Base-by-base conservation (phyloP, 2,329 filamentous ascomycete species). In the Fusarium stilboides region DNA sequence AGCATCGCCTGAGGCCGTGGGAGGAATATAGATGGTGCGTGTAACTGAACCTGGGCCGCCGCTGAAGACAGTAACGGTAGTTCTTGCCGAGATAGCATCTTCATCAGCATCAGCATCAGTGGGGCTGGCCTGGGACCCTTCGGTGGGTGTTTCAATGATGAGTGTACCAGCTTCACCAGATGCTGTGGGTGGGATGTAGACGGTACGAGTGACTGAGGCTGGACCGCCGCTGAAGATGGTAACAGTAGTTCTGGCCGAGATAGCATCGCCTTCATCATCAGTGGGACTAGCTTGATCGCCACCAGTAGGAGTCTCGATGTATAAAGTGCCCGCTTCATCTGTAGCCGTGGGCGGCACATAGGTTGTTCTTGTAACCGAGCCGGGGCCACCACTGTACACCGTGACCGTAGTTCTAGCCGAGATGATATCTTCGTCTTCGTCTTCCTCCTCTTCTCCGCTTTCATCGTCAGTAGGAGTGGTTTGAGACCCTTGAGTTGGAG, bases 311-410 rank as follows among this genome's bases (percentile, higher is more conserved):
- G 53, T 65, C 15, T 64, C 53, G 10, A 65, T 45, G 5, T 53
- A 26, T 2, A 65, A 4, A 4, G 49, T 64, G 5, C 59, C 62
- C 1, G 46, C 31, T 15, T 64, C 46, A 0, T 46, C 52, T 5
- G 62, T 42, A 0, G 36, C 24, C 4, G 58, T 46, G 5, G 62
- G 58, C 8, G 59, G 42, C n/a, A 62, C 45, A 2, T 62, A 62
- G 1, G 52, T 39, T 2, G 59, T 62, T 6, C 28, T 59, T 0
- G 54, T 24, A 13, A 40, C 34, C 8, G 26, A 47, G 4, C n/a
- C 59, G 8, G 54, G 24, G 12, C 36, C 45, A 4, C 53, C 53
- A 17, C 39, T 43, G 15, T 31, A 22, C 14, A 58, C 24, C 4
- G 58, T 62, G 10, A 57, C 19, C 6, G 28, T 59, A 14, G 22